Conservation (phyloP, 768 basidiomycete genomes). For the Cantharellus anzutake region DNA sequence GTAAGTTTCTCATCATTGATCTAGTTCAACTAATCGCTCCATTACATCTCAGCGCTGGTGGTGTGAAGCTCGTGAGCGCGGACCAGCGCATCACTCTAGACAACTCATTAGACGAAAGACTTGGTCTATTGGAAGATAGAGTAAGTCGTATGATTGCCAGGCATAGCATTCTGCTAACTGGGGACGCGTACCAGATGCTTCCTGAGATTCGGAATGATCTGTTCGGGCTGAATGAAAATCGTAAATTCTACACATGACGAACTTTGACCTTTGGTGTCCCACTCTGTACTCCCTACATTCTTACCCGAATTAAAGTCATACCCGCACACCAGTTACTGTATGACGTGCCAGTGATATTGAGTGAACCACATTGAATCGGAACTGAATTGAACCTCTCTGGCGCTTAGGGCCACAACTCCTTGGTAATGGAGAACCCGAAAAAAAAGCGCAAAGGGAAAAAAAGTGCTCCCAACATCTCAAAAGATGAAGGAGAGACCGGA, state of each 20-base stretch:
- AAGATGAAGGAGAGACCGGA: too few relatives aligned
- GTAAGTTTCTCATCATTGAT: slow-evolving; percentile 24
- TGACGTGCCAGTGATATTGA: too few relatives aligned
- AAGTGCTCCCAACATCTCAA: too few relatives aligned
- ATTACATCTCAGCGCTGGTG: slow-evolving; percentile 47
- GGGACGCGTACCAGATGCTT: slow-evolving; percentile 46
- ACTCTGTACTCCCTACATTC: too few relatives aligned
- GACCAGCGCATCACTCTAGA: slow-evolving; percentile 70
- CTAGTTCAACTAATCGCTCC: neutral
- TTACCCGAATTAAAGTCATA: too few relatives aligned
- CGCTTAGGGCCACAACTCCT: too few relatives aligned
- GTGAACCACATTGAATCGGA: too few relatives aligned
- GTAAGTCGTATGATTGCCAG: slow-evolving; percentile 25
- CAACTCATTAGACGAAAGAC: slow-evolving; percentile 85
- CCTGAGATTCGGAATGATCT: slow-evolving; percentile 82
- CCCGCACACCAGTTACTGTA: too few relatives aligned
- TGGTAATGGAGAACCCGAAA: too few relatives aligned
- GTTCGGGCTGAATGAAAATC: slow-evolving; percentile 79
- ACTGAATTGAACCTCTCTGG: too few relatives aligned
- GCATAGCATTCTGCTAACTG: neutral
- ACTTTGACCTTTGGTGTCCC: too few relatives aligned
- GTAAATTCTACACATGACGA: slow-evolving; percentile 56
- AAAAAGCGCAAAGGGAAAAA: too few relatives aligned
- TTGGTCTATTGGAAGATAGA: slow-evolving; percentile 76
- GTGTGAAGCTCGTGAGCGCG: slow-evolving; percentile 56